A percentile compares a stretch with the other conserved stretches of the same genome.
These are phyloP conservation scores for Picochlorum costavermella DNA, from an alignment of 139 green algal genomes.

Conservation along the genomic window DNA sequence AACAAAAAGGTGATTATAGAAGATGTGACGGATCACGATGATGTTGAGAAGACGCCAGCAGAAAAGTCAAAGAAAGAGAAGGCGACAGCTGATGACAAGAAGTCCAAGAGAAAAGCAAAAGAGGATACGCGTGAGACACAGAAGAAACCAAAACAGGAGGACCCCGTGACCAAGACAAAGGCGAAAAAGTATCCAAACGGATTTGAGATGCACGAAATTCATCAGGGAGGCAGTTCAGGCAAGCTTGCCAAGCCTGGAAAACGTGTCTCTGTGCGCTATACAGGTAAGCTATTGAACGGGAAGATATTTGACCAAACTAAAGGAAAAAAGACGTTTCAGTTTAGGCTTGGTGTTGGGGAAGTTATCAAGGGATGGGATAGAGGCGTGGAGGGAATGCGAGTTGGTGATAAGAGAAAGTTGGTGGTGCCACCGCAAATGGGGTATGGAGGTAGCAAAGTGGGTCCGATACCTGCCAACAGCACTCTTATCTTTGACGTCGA, in stretches of 20 bases:
- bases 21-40: slow-evolving; percentile 14
- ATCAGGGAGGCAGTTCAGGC: slow-evolving; percentile 47
- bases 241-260: slow-evolving; percentile 71
- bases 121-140: not conserved
- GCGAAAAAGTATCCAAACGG: slow-evolving; percentile 56
- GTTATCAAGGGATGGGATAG: slow-evolving; percentile 83
- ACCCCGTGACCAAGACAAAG: slow-evolving; percentile 6
- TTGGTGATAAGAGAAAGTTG: slow-evolving; percentile 81
- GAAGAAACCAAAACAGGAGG: not conserved
- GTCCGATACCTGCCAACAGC: slow-evolving; percentile 65
- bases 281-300: slow-evolving; percentile 70
- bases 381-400: slow-evolving; percentile 80
- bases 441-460: slow-evolving; percentile 56
- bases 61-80: slow-evolving; percentile 7
- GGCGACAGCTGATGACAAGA: slow-evolving; percentile 8
- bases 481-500: slow-evolving; percentile 78
- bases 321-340: slow-evolving; percentile 64
- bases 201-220: slow-evolving; percentile 68
- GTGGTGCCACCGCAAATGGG: slow-evolving; percentile 63
- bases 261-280: slow-evolving; percentile 57
- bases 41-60: slow-evolving; percentile 12
- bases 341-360: slow-evolving; percentile 75
- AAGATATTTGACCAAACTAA: slow-evolving; percentile 84
- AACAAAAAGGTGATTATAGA: not conserved
- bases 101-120: not conserved